A percentile compares a stretch with the other conserved stretches of the same genome.
Evolutionary conservation across 129 eudicot species (phyloP).

Genomic region (Flaveria brownii): DNA sequence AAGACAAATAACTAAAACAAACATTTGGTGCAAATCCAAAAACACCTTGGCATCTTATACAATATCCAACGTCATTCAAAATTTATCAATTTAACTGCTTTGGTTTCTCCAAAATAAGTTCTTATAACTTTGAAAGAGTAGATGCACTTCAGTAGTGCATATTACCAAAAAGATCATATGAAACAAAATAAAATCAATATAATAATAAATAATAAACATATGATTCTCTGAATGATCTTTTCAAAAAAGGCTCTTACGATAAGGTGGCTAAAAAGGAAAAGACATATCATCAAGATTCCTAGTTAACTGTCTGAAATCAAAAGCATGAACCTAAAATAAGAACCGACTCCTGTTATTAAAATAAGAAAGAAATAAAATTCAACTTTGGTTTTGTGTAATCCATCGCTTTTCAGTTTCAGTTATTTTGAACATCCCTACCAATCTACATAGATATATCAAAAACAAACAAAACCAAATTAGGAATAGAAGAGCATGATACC

Average conservation of each 20-base stretch:
- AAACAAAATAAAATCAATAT: not conserved
- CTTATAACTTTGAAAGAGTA: not conserved
- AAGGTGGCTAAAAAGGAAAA: not conserved
- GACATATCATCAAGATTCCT: not conserved
- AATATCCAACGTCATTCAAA: not conserved
- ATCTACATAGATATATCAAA: not conserved
- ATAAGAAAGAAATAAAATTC: not conserved
- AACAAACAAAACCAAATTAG: not conserved
- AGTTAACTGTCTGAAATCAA: not conserved
- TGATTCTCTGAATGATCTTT: not conserved
- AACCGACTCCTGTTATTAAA: not conserved
- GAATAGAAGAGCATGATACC: conserved; percentile 43
- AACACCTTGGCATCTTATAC: not conserved
- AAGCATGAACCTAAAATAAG: not conserved
- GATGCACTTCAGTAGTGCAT: not conserved
- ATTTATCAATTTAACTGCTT: not conserved
- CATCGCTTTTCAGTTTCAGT: not conserved
- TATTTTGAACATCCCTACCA: not conserved
- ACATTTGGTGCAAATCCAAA: not conserved
- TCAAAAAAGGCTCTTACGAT: not conserved
- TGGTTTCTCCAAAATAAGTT: not conserved
- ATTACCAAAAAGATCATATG: not conserved
- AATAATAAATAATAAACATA: conserved; percentile 1
- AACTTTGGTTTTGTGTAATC: not conserved
- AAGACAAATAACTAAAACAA: not conserved